Evolutionary conservation across 2,329 filamentous ascomycete genomes (phyloP), one percentile per base, ranked within the genome.

Genomic region (Aspergillus fijiensis): DNA sequence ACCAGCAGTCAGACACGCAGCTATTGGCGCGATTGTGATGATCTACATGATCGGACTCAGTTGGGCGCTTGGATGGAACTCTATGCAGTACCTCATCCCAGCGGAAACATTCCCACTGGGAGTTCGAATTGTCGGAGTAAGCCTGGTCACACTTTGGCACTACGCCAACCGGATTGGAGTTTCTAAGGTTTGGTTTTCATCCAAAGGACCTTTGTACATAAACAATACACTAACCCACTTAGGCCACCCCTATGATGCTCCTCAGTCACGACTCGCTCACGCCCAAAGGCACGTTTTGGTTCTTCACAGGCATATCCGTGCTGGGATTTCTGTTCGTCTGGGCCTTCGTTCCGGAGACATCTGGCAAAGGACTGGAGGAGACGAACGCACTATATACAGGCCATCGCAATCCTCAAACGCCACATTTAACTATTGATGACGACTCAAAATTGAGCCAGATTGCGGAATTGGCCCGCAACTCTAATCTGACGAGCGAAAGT

Each of bases 251-350:
- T 5, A 16, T 55, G 53, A 49, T 55, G 53, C 42, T 55, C 9
- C 53, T 55, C 27, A 9, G 79, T 76, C 6, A 72, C 81, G 5
- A 72, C 2, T 74, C 73, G 0, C 64, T 80, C 0, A 52, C 57
- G 5, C 23, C 31, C n/a, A 51, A 47, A 42, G 59, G 59, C 3
- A 57, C 59, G 12, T 61, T 61, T 27, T 42, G 57, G 55, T 57
- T 61, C n/a, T 61, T 61, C 39, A 57, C 59, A 4, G 55, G 50
- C 5, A 58, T 52, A 35, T 61, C 55, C 10, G n/a, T 55, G 25
- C 47, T 61, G 11, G 59, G 55, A 1, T 39, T 61, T 12, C 11
- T 55, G 7, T 58, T 58, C 23, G 35, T 47, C 16, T 61, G 35
- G 47, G 45, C 47, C 6, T 51, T 58, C 5, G 50, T 61, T 11